Conservation (phyloP, 306 rosid species). For the Neltuma alba region DNA sequence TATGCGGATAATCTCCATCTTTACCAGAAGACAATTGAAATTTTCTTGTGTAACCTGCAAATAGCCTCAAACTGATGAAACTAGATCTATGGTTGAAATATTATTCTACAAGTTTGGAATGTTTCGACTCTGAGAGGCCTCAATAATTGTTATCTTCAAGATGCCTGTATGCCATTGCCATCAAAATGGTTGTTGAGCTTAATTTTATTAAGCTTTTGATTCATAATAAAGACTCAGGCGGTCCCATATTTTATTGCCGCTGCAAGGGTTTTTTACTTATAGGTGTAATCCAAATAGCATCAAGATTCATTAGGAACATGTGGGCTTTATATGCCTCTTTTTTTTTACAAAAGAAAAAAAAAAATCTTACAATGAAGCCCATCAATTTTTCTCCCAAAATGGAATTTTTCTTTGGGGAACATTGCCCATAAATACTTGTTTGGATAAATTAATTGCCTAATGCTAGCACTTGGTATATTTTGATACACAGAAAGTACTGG, state of each 20-base stretch:
- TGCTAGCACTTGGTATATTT: too few relatives aligned
- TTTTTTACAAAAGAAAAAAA: background rate
- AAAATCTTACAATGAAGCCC: background rate
- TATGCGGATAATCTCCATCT: slow-evolving; percentile 25
- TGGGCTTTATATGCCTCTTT: background rate
- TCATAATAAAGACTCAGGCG: background rate
- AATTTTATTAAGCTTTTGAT: background rate
- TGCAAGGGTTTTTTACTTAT: background rate
- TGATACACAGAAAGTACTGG: too few relatives aligned
- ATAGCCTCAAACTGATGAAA: slow-evolving; percentile 35
- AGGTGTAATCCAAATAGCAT: background rate
- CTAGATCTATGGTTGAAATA: slow-evolving; percentile 25
- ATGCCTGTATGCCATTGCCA: slow-evolving; percentile 3
- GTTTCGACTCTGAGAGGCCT: slow-evolving; percentile 14
- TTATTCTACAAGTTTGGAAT: slow-evolving; percentile 15
- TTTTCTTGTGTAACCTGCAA: slow-evolving; percentile 29
- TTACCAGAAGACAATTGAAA: slow-evolving; percentile 21
- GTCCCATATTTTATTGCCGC: background rate
- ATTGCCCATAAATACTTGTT: background rate
- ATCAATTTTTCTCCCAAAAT: too few relatives aligned
- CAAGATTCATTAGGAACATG: background rate
- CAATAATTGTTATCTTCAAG: slow-evolving; percentile 7
- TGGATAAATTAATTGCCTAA: background rate
- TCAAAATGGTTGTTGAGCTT: background rate
- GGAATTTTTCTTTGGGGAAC: background rate